A percentile compares a stretch with the other conserved stretches of the same genome.
Evolutionary conservation across 345 rosid genomes (phyloP).

Genomic region (Pistacia integerrima): DNA sequence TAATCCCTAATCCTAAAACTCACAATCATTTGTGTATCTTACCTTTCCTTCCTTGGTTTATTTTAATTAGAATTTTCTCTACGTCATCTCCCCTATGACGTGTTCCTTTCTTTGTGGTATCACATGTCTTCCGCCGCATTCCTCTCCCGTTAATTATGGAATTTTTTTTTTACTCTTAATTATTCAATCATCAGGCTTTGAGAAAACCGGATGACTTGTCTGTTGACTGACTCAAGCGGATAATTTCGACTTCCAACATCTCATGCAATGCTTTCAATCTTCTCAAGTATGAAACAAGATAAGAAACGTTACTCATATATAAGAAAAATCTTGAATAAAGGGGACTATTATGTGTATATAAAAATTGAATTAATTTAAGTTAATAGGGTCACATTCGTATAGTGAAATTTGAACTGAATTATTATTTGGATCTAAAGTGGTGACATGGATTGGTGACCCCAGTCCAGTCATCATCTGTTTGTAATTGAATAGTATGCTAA

Average conservation of each 20-base stretch:
- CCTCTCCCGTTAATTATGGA: constrained; percentile 29
- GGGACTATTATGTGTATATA: not conserved
- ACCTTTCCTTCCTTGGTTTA: constrained; percentile 17
- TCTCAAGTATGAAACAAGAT: too few relatives aligned
- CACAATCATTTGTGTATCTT: constrained; percentile 28
- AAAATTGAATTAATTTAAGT: too few relatives aligned
- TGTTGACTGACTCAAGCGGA: not conserved
- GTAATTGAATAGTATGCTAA: not conserved
- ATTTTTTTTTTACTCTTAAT: not conserved
- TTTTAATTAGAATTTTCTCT: not conserved
- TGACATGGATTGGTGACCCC: constrained; percentile 17
- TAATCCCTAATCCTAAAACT: constrained; percentile 24
- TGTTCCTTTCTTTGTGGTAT: constrained; percentile 25
- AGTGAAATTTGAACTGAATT: constrained; percentile 23
- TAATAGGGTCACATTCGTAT: not conserved
- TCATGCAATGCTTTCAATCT: not conserved
- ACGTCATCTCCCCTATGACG: constrained; percentile 32
- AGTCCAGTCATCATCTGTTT: constrained; percentile 32
- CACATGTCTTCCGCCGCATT: constrained; percentile 36
- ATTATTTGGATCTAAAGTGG: constrained; percentile 19
- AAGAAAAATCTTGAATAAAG: not conserved
- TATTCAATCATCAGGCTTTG: not conserved
- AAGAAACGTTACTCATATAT: too few relatives aligned
- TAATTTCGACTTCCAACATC: not conserved
- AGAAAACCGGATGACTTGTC: constrained; percentile 11